A percentile compares a stretch with the other conserved stretches of the same genome.
Evolutionary conservation across 371 early-diverging fungal species (phyloP).

Genomic region (Rhizopus sp.): DNA sequence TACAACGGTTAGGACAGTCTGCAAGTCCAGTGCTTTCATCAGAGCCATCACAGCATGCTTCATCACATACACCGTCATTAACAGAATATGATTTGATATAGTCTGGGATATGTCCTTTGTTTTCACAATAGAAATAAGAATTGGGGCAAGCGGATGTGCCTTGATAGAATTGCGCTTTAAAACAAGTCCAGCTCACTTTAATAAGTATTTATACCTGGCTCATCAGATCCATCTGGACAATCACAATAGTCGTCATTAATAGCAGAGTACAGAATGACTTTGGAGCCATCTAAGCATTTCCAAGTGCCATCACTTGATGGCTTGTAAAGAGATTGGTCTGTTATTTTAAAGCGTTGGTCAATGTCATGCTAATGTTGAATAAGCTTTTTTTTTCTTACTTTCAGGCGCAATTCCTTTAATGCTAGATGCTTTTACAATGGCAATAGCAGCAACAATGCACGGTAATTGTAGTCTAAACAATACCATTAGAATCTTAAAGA

Average conservation of each 20-base stretch:
- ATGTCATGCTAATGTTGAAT: background rate
- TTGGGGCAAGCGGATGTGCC: slow-evolving; percentile 91
- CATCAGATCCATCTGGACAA: slow-evolving; percentile 93
- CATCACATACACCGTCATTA: slow-evolving; percentile 94
- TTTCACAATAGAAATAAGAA: slow-evolving; percentile 79
- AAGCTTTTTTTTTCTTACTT: slow-evolving; percentile 22
- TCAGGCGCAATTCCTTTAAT: slow-evolving; percentile 37
- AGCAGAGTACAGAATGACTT: slow-evolving; percentile 62
- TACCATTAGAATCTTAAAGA: background rate
- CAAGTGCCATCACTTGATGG: slow-evolving; percentile 54
- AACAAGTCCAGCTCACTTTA: background rate
- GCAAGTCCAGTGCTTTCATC: slow-evolving; percentile 74
- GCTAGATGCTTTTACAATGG: slow-evolving; percentile 23
- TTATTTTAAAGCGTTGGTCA: background rate
- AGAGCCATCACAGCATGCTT: slow-evolving; percentile 93
- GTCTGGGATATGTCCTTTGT: slow-evolving; percentile 74
- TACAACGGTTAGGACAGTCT: slow-evolving; percentile 77
- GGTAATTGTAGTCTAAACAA: slow-evolving; percentile 16
- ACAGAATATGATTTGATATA: slow-evolving; percentile 74
- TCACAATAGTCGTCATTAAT: slow-evolving; percentile 97
- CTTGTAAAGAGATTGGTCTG: slow-evolving; percentile 42
- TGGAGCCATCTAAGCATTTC: slow-evolving; percentile 77
- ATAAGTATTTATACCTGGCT: slow-evolving; percentile 69
- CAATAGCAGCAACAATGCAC: slow-evolving; percentile 38
- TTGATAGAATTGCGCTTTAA: slow-evolving; percentile 20